Conservation (phyloP, 441 rosid genomes). For the Gossypium trilobum region DNA sequence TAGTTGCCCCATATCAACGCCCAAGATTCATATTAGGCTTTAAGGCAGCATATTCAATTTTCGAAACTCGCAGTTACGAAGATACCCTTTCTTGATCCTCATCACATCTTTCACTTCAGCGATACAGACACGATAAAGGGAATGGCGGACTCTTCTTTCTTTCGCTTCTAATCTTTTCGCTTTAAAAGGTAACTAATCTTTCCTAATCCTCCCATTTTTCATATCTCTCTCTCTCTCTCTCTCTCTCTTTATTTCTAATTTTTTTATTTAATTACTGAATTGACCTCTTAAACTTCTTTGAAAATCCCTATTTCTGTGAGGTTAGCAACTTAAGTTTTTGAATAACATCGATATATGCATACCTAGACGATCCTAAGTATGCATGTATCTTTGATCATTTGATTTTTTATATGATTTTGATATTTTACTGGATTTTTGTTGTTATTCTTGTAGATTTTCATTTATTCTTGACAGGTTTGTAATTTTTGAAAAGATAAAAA, state of each 20-base stretch:
- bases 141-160: constrained; percentile 11
- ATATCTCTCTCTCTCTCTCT: background rate
- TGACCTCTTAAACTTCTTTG: background rate
- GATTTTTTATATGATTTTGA: background rate
- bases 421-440: background rate
- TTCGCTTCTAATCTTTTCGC: constrained; percentile 6
- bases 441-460: background rate
- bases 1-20: too few relatives aligned
- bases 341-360: background rate
- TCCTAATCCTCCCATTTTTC: background rate
- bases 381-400: background rate
- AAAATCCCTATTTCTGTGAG: background rate
- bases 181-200: background rate
- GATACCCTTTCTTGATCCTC: constrained; percentile 12
- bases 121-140: background rate
- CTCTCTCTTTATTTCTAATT: background rate
- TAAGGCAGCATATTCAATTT: too few relatives aligned
- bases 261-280: background rate
- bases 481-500: constrained; percentile 11
- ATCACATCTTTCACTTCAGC: background rate
- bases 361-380: background rate
- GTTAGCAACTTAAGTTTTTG: background rate
- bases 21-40: too few relatives aligned
- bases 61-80: constrained; percentile 12
- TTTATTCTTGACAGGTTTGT: constrained; percentile 8